Conservation (phyloP, 176 grass and related monocot species). For the Neostapfia colusana region DNA sequence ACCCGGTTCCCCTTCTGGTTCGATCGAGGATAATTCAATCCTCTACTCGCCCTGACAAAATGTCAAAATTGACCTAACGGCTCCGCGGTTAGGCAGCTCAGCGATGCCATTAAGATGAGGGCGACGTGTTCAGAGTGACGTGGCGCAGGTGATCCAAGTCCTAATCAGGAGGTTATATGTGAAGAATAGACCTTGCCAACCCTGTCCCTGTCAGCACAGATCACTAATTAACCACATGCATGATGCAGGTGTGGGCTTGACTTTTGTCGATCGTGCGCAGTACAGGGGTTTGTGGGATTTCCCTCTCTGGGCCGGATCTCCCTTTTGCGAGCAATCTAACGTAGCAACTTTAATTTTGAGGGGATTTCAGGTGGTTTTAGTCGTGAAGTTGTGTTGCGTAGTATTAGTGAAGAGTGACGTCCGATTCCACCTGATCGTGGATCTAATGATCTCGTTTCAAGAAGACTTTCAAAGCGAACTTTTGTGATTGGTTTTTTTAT, state of each 20-base stretch:
- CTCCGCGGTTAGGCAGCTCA: conserved; percentile 37
- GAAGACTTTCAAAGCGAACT: not conserved
- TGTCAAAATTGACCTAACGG: conserved; percentile 12
- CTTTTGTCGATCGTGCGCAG: not conserved
- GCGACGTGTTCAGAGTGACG: not conserved
- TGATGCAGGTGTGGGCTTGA: not conserved
- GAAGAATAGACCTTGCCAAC: conserved; percentile 31
- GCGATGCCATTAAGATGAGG: conserved; percentile 5
- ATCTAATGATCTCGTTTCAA: conserved; percentile 15
- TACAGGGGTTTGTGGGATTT: not conserved
- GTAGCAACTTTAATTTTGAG: not conserved
- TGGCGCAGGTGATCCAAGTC: conserved; percentile 11
- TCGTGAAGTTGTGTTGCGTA: not conserved
- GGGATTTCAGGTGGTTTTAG: not conserved
- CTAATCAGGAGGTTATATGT: conserved; percentile 34
- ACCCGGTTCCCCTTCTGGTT: not conserved
- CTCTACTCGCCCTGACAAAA: not conserved
- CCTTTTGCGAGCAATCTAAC: not conserved
- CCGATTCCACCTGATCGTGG: not conserved
- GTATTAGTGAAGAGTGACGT: conserved; percentile 6
- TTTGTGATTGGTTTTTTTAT: not conserved
- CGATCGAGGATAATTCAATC: not conserved
- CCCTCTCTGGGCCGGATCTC: not conserved
- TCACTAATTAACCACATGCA: not conserved
- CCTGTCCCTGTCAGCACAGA: conserved; percentile 28